phyloP scores from a whole-genome alignment of 139 green algal genomes.

The Chlamydomonas sphaeroides region DNA sequence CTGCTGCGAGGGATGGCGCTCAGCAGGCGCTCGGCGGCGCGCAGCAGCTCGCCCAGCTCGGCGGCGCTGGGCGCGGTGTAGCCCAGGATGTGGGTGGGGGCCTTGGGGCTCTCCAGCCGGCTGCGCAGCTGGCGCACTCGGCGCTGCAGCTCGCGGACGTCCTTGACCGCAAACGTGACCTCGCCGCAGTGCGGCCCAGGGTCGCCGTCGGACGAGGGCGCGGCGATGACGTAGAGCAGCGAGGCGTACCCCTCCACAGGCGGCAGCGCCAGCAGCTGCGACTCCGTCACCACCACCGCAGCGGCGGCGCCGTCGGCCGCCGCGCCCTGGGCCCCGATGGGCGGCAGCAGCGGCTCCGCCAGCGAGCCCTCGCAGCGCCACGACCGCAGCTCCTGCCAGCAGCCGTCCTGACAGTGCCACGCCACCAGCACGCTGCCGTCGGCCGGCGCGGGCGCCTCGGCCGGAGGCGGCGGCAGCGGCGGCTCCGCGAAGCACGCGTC shows the following conservation, averaged over 20 bases:
- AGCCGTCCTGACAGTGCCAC: slow-evolving; percentile 56
- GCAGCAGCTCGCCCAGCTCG: slow-evolving; percentile 39
- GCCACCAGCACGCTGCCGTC: slow-evolving; percentile 47
- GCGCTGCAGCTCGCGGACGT: slow-evolving; percentile 40
- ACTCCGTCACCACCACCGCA: neutral
- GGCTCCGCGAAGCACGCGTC: slow-evolving; percentile 51
- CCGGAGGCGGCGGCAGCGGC: slow-evolving; percentile 31
- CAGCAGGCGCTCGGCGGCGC: slow-evolving; percentile 32
- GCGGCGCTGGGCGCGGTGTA: slow-evolving; percentile 6
- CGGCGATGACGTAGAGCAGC: slow-evolving; percentile 44
- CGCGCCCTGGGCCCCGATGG: neutral
- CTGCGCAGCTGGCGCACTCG: slow-evolving; percentile 27
- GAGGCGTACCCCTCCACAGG: slow-evolving; percentile 33
- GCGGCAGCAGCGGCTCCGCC: neutral
- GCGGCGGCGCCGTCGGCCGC: neutral
- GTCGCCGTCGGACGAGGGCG: neutral
- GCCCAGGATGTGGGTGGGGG: slow-evolving; percentile 49
- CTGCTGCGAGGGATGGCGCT: neutral
- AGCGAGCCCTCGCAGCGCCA: slow-evolving; percentile 24
- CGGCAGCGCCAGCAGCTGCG: slow-evolving; percentile 35
- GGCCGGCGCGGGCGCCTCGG: neutral
- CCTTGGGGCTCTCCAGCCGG: slow-evolving; percentile 46
- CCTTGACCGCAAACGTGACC: slow-evolving; percentile 36
- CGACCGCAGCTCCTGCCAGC: slow-evolving; percentile 43
- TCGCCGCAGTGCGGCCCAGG: slow-evolving; percentile 27